Evolutionary conservation across 495 filamentous ascomycete genomes (phyloP).

Genomic region (Tuber microsphaerosporum): DNA sequence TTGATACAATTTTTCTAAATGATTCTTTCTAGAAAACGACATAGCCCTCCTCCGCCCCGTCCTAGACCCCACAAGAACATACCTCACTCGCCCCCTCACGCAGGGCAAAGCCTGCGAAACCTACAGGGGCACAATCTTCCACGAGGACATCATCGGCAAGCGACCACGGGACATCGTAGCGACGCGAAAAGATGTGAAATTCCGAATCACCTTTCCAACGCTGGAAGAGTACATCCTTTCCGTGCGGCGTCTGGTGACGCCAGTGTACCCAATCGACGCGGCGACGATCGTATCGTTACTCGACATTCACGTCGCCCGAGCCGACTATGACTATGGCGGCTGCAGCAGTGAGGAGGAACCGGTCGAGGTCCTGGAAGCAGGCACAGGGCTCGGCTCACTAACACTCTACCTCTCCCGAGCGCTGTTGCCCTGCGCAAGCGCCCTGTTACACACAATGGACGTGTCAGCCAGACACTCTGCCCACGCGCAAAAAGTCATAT

Average conservation of each 20-base stretch:
- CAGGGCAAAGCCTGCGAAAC: constrained; percentile 46
- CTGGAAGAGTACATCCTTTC: constrained; percentile 63
- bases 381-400: constrained; percentile 70
- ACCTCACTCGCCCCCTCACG: constrained; percentile 50
- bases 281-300: constrained; percentile 65
- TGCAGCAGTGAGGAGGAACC: constrained; percentile 18
- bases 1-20: neutral
- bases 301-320: constrained; percentile 57
- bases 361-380: constrained; percentile 71
- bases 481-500: constrained; percentile 55
- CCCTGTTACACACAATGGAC: constrained; percentile 64
- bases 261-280: constrained; percentile 68
- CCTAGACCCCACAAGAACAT: constrained; percentile 45
- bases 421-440: constrained; percentile 51
- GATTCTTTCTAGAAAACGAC: constrained; percentile 51
- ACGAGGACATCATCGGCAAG: constrained; percentile 60
- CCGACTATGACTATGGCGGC: constrained; percentile 8
- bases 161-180: constrained; percentile 51
- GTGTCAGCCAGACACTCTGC: constrained; percentile 52
- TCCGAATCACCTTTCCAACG: constrained; percentile 56
- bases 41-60: constrained; percentile 48
- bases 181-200: constrained; percentile 49
- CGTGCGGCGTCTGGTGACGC: constrained; percentile 61
- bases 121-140: constrained; percentile 50
- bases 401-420: constrained; percentile 68